phyloP scores from a whole-genome alignment of 2,329 filamentous ascomycete genomes.

The Spiromastix sp. region DNA sequence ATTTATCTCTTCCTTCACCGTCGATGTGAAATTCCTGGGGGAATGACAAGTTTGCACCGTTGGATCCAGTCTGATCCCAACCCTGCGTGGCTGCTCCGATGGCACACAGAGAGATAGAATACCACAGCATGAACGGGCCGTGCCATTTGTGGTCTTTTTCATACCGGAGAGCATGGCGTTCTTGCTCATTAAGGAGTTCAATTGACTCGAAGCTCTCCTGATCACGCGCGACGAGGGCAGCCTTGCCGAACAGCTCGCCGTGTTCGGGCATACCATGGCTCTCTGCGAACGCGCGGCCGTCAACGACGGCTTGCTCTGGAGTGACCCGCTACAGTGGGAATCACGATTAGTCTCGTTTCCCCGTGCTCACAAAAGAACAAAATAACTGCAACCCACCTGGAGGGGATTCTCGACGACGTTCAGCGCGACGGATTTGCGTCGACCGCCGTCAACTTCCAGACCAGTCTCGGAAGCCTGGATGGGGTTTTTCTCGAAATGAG shows the following conservation, averaged over 20 bases:
- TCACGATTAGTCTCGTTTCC: background rate
- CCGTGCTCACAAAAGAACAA: background rate
- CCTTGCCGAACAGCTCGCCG: slow-evolving; percentile 26
- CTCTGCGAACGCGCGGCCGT: background rate
- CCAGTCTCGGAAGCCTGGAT: background rate
- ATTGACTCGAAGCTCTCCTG: slow-evolving; percentile 53
- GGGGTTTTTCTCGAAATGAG: background rate
- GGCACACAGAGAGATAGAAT: slow-evolving; percentile 30
- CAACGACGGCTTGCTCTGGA: background rate
- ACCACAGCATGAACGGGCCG: slow-evolving; percentile 26
- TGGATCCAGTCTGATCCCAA: slow-evolving; percentile 38
- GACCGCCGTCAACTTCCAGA: background rate
- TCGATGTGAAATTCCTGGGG: slow-evolving; percentile 24
- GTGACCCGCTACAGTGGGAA: background rate
- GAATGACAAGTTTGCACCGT: slow-evolving; percentile 36
- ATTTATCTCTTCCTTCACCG: slow-evolving; percentile 20
- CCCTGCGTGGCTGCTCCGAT: slow-evolving; percentile 34
- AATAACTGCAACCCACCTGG: background rate
- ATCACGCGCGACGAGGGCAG: slow-evolving; percentile 63
- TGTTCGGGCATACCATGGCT: background rate
- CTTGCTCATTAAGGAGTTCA: slow-evolving; percentile 44
- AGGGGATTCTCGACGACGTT: background rate
- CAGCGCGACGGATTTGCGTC: background rate
- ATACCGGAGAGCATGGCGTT: slow-evolving; percentile 30
- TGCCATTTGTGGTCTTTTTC: slow-evolving; percentile 31